Conservation (phyloP, 495 filamentous ascomycete genomes). For the Immersiella caudata region DNA sequence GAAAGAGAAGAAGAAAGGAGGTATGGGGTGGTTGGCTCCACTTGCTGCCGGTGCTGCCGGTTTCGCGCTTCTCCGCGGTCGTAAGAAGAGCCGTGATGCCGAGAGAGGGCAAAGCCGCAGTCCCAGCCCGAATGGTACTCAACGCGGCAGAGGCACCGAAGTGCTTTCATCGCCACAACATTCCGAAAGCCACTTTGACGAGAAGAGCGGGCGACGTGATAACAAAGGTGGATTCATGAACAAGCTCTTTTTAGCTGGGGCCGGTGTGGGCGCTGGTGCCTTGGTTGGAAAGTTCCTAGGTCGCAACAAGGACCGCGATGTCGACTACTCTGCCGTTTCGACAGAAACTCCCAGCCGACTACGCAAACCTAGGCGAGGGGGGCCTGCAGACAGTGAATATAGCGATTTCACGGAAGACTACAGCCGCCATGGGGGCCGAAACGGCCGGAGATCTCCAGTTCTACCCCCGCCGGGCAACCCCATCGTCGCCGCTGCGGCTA, state of each 20-base stretch:
- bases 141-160: constrained; percentile 37
- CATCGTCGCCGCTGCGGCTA: constrained; percentile 39
- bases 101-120: constrained; percentile 41
- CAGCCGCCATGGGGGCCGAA: constrained; percentile 37
- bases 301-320: constrained; percentile 58
- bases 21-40: constrained; percentile 52
- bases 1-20: constrained; percentile 47
- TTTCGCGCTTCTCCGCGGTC: constrained; percentile 55
- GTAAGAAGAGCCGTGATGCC: constrained; percentile 44
- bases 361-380: constrained; percentile 39
- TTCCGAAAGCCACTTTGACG: constrained; percentile 59
- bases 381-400: constrained; percentile 48
- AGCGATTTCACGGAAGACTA: constrained; percentile 46
- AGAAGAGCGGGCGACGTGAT: constrained; percentile 52
- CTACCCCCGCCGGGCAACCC: constrained; percentile 46
- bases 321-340: constrained; percentile 60
- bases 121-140: constrained; percentile 35
- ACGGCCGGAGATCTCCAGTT: constrained; percentile 36
- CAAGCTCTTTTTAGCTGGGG: constrained; percentile 67
- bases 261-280: constrained; percentile 65
- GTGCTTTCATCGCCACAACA: constrained; percentile 52
- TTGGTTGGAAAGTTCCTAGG: constrained; percentile 67
- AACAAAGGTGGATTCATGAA: constrained; percentile 61
- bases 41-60: constrained; percentile 64
- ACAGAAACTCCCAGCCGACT: constrained; percentile 55